Evolutionary conservation across 2,329 filamentous ascomycete genomes (phyloP), one percentile per base, ranked within the genome.

Genomic region (Trichoderma sp.): DNA sequence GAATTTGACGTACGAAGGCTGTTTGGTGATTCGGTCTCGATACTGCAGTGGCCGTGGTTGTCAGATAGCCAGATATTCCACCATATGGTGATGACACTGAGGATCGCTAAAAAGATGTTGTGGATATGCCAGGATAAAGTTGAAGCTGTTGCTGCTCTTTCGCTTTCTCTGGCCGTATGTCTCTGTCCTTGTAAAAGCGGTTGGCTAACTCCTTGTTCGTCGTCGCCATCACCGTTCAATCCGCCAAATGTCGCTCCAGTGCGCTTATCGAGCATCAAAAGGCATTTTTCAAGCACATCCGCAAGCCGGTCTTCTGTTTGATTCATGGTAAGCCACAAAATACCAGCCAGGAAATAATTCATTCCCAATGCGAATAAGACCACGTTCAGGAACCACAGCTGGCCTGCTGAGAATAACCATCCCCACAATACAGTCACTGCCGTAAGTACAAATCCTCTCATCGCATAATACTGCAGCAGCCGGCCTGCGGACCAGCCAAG

Each of bases 51-150:
- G 27, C 81, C 82, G 49, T 77, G 74, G 16, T 76, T 78, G 0
- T 79, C 78, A 2, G 82, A 83, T 1, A 84, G 73, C 82, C 82
- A 83, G 27, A 82, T 76, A 66, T 84, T 84, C 82, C 82, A 84
- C 74, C 77, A 82, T 24, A 83, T 83, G 2, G 82, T 77, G 6
- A 83, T 71, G 1, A 77, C 40, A 7, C 74, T 74, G 14, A 83
- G 70, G 1, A 71, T 72, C 3, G 80, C 63, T 5, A 84, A 74
- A 11, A 79, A 11, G 2, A 64, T 68, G 68, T 84, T 84, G 71
- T 82, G 81, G 0, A 78, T 10, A 49, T 82, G 80, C 81, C 81
- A 83, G 1, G 82, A 82, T 0, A 81, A 6, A 3, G 70, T 40
- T 31, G 71, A 53, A 6, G 73, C 73, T 6, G 58, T 58, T 10